Percentiles rank a stretch among this genome's conserved stretches.
Evolutionary conservation across 2,329 filamentous ascomycete genomes (phyloP).

Genomic region (Nothophoma quercina): DNA sequence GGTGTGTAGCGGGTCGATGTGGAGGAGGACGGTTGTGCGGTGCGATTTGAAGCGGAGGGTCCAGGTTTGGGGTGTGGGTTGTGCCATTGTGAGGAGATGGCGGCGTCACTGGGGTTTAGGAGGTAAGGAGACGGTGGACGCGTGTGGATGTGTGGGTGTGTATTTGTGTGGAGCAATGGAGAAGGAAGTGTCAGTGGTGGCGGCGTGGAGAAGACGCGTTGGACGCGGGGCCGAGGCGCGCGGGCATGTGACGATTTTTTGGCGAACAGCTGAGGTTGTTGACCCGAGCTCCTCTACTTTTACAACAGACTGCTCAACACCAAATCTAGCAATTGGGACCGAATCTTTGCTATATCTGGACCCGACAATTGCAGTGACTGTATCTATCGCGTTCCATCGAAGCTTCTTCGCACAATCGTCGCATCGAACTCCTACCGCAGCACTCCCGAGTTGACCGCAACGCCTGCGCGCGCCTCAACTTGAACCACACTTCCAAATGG

Average conservation of each 20-base stretch:
- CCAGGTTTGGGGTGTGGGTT: slow-evolving; percentile 41
- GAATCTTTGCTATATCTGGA: too few species aligned
- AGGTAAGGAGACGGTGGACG: background rate
- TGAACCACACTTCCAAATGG: slow-evolving; percentile 10
- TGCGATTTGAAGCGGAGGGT: slow-evolving; percentile 58
- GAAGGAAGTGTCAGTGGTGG: background rate
- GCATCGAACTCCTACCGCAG: background rate
- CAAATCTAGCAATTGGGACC: background rate
- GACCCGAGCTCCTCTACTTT: slow-evolving; percentile 6
- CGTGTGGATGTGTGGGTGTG: background rate
- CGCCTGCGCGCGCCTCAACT: slow-evolving; percentile 1
- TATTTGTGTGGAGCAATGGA: background rate
- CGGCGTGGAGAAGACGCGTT: slow-evolving; percentile 4
- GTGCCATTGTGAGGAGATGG: slow-evolving; percentile 22
- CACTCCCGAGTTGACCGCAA: background rate
- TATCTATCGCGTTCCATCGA: background rate
- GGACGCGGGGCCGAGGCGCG: slow-evolving; percentile 20
- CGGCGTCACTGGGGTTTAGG: background rate
- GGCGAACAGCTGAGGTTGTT: slow-evolving; percentile 23
- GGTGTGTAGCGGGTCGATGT: slow-evolving; percentile 53
- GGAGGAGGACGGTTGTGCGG: slow-evolving; percentile 56
- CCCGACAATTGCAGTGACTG: background rate
- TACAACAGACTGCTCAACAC: background rate
- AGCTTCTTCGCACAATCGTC: background rate
- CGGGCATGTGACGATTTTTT: slow-evolving; percentile 23